These are phyloP conservation scores for Daldinia concentrica DNA, from an alignment of 495 filamentous ascomycete species.

Conservation along the genomic window DNA sequence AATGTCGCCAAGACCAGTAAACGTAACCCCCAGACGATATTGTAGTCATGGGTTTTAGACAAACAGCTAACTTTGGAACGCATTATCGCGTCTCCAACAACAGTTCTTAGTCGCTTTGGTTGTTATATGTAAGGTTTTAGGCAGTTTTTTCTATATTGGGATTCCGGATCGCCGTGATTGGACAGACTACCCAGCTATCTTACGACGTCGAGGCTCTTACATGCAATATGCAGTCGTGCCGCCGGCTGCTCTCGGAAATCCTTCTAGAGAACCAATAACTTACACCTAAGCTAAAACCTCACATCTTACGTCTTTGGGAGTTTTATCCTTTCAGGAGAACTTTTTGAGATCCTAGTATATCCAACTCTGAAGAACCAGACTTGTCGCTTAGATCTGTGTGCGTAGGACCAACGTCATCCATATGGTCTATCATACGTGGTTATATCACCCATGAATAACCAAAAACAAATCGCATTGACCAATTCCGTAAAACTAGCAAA, in stretches of 20 bases:
- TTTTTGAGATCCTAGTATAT: background rate
- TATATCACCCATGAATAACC: background rate
- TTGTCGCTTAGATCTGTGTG: background rate
- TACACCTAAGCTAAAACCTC: background rate
- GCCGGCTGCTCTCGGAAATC: constrained; percentile 1
- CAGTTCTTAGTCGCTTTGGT: background rate
- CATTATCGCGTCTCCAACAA: background rate
- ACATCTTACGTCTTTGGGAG: background rate
- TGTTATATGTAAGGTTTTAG: background rate
- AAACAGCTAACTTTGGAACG: background rate
- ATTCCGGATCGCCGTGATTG: background rate
- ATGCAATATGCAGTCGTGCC: background rate
- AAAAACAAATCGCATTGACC: background rate
- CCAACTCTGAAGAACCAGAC: background rate
- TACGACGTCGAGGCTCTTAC: constrained; percentile 4
- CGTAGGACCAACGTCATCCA: background rate
- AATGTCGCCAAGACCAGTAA: background rate
- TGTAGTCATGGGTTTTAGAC: background rate
- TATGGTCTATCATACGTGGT: background rate
- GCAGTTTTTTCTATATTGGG: background rate
- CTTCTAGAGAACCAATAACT: background rate
- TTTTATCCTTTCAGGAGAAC: background rate
- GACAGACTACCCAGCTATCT: background rate
- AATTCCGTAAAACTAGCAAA: background rate
- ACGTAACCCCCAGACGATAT: background rate